A percentile compares a stretch with the other conserved stretches of the same genome.
These are phyloP conservation scores for Pythium phragmitis DNA, from an alignment of 352 stramenopile genomes.

Conservation along the genomic window DNA sequence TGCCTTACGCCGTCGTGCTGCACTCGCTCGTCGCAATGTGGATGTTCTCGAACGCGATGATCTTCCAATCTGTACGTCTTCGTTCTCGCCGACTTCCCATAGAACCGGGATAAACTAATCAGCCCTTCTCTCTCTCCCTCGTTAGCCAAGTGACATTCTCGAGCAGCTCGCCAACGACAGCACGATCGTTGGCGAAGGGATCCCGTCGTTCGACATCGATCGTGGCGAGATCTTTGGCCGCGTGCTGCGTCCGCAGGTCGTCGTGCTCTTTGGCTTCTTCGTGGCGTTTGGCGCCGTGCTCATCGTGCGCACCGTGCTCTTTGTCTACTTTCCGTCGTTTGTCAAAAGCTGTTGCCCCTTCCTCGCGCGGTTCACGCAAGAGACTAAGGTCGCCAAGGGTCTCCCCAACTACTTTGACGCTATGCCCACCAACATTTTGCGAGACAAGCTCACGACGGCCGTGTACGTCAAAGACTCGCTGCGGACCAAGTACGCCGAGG, in stretches of 20 bases:
- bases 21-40: slow-evolving; percentile 77
- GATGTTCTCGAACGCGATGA: slow-evolving; percentile 87
- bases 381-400: slow-evolving; percentile 50
- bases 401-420: slow-evolving; percentile 87
- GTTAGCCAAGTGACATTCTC: slow-evolving; percentile 29
- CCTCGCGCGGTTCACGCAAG: slow-evolving; percentile 53
- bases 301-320: slow-evolving; percentile 59
- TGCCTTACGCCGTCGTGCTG: slow-evolving; percentile 74
- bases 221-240: slow-evolving; percentile 53
- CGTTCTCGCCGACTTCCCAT: not conserved
- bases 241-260: slow-evolving; percentile 68
- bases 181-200: slow-evolving; percentile 42
- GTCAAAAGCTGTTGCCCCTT: slow-evolving; percentile 57
- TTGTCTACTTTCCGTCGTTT: slow-evolving; percentile 63
- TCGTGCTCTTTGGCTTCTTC: slow-evolving; percentile 76
- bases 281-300: slow-evolving; percentile 47
- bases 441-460: slow-evolving; percentile 43
- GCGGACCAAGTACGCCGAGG: slow-evolving; percentile 47
- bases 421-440: slow-evolving; percentile 58
- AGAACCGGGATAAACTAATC: too few species aligned
- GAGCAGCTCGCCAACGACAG: slow-evolving; percentile 25
- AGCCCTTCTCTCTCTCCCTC: not conserved
- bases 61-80: slow-evolving; percentile 62
- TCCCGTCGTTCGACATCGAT: slow-evolving; percentile 49
- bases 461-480: slow-evolving; percentile 34